These are phyloP conservation scores for Phlyctochytrium bullatum DNA, from an alignment of 192 early-diverging fungal genomes.

Conservation along the genomic window DNA sequence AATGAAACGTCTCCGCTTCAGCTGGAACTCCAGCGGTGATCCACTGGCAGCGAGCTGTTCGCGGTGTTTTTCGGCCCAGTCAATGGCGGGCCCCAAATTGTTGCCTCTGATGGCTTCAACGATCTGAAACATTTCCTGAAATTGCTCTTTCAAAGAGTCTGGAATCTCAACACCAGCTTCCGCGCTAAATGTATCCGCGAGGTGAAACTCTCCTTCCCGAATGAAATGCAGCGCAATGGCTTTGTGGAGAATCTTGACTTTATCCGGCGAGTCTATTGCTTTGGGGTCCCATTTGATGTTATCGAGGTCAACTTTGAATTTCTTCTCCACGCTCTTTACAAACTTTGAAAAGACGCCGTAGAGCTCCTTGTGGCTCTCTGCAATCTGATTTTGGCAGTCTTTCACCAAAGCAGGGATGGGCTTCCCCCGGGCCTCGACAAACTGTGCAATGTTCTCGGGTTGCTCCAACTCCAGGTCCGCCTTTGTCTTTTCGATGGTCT, in stretches of 20 bases:
- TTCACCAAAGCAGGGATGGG: background rate
- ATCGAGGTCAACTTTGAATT: conserved; percentile 44
- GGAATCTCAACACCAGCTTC: conserved; percentile 35
- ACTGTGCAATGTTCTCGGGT: background rate
- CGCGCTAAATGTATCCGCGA: conserved; percentile 64
- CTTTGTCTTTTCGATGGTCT: background rate
- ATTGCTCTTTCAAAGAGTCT: conserved; percentile 48
- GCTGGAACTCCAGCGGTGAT: conserved; percentile 81
- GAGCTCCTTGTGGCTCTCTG: conserved; percentile 26
- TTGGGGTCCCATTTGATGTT: conserved; percentile 57
- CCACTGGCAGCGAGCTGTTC: conserved; percentile 53
- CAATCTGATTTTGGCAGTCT: background rate
- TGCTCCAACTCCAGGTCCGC: background rate
- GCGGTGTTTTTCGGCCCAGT: conserved; percentile 70
- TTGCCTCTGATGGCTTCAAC: conserved; percentile 58
- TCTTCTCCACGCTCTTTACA: conserved; percentile 37
- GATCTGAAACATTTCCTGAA: conserved; percentile 80
- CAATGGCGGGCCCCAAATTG: conserved; percentile 63
- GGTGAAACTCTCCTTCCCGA: conserved; percentile 78
- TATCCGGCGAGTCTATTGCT: conserved; percentile 74
- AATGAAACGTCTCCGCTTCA: conserved; percentile 77
- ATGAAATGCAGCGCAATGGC: conserved; percentile 77
- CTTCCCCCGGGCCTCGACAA: no score
- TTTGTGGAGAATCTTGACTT: conserved; percentile 58
- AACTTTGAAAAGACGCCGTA: conserved; percentile 20